A percentile compares a stretch with the other conserved stretches of the same genome.
Evolutionary conservation across 768 basidiomycete genomes (phyloP).

Genomic region (Russula sp.): DNA sequence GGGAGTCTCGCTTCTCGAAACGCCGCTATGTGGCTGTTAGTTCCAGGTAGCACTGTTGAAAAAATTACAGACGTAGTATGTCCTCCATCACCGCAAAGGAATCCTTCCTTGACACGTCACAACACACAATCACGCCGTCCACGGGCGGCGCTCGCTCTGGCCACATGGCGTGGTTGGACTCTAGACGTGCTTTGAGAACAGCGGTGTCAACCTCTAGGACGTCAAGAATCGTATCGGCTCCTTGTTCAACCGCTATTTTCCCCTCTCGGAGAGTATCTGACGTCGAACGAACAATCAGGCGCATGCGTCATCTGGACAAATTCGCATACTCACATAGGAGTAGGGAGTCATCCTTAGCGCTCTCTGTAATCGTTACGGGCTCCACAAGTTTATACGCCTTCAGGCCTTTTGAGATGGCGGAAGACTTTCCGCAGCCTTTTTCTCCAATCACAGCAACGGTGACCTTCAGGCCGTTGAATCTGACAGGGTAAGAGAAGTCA

Average conservation of each 20-base stretch:
- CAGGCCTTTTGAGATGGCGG: constrained; percentile 71
- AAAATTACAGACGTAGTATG: constrained; percentile 56
- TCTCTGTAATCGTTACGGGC: constrained; percentile 25
- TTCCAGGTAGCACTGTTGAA: constrained; percentile 7
- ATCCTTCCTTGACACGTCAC: constrained; percentile 57
- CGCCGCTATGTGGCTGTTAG: constrained; percentile 39
- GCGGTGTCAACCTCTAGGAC: constrained; percentile 33
- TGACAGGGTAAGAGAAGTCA: background rate
- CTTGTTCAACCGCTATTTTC: constrained; percentile 24
- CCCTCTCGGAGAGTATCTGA: constrained; percentile 41
- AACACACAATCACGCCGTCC: constrained; percentile 82
- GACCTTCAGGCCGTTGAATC: constrained; percentile 30
- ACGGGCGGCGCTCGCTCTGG: constrained; percentile 52
- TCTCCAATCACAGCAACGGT: constrained; percentile 78
- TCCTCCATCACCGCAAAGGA: constrained; percentile 65
- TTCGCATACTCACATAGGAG: constrained; percentile 30
- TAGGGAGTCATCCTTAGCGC: constrained; percentile 16
- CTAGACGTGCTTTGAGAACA: constrained; percentile 29
- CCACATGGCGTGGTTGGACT: constrained; percentile 35
- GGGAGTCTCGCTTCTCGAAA: constrained; percentile 55
- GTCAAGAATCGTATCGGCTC: constrained; percentile 24
- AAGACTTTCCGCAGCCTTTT: constrained; percentile 77
- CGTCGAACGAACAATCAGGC: constrained; percentile 25
- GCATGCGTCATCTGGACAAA: constrained; percentile 24
- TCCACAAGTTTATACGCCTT: constrained; percentile 48